Base-by-base conservation (phyloP, 352 stramenopile species). In the Salisapilia sapeloensis region DNA sequence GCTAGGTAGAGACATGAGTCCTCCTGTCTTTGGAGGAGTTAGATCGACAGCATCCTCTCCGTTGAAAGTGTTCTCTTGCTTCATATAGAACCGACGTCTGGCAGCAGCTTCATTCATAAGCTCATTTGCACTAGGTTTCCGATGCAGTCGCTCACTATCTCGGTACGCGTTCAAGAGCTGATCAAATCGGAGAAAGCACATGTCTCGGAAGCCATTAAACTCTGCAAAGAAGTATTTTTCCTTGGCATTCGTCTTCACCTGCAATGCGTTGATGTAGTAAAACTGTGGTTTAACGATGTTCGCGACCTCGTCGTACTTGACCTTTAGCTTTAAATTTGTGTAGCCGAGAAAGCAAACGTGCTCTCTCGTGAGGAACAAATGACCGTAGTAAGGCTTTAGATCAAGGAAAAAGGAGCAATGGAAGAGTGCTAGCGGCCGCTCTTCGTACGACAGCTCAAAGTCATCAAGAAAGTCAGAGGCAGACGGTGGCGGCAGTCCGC, bases 201-300 rank as follows among this genome's bases (percentile, higher is more conserved):
- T 60, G 36, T 85, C 69, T 0, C 69, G 64, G 7, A 81, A 52
- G 0, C 69, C 69, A 18, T 82, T 80, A 29, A 82, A 85, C 42
- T 85, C 69, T n/a, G 63, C 69, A 14, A 81, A 53, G 38, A 81
- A 85, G 42, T 70, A 75, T 9, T 69, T 76, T 20, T 72, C 53
- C 27, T 69, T 65, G 21, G 46, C 38, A 23, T 66, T 65, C 4
- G 60, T 77, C 39, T 78, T 81, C 38, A 86, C 48, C 29, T 86
- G 66, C 16, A 86, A 39, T 0, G 65, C 70, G 33, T 81, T 86
- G 42, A 86, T 83, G 42, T 82, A 86, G 46, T 86, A 82, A 29
- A 86, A 83, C 46, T 79, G 59, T 7, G 70, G 70, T 42, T 86
- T 82, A 28, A 83, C 34, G n/a, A 86, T 48, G 34, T 60, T 69